Percentiles rank a stretch among this genome's conserved stretches.
Evolutionary conservation across 352 stramenopile species (phyloP).

Genomic region (Blastocystis sp.): DNA sequence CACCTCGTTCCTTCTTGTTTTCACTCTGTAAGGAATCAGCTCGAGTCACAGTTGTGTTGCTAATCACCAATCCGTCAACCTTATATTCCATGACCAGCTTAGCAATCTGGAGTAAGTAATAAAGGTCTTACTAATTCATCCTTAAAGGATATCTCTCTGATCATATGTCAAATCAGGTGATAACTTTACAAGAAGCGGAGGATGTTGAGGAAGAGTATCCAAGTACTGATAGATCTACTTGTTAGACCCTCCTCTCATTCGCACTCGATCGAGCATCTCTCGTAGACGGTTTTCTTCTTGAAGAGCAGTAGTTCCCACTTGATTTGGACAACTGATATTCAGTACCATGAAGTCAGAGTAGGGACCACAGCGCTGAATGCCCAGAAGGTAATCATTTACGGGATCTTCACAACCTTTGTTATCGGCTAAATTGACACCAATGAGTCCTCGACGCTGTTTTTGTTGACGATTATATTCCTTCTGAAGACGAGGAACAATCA

Average conservation of each 20-base stretch:
- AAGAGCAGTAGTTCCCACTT: slow-evolving; percentile 74
- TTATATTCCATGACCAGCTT: slow-evolving; percentile 80
- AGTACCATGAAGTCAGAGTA: slow-evolving; percentile 96
- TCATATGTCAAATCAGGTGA: slow-evolving; percentile 88
- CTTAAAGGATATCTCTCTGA: slow-evolving; percentile 78
- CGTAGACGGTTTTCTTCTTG: slow-evolving; percentile 70
- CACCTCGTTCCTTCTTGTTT: slow-evolving; percentile 82
- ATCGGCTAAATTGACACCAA: slow-evolving; percentile 82
- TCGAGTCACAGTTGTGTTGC: slow-evolving; percentile 90
- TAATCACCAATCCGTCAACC: slow-evolving; percentile 92
- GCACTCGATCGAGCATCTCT: slow-evolving; percentile 33
- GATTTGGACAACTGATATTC: slow-evolving; percentile 93
- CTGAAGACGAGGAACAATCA: slow-evolving; percentile 74
- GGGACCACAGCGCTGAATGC: slow-evolving; percentile 84
- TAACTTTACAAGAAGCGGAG: slow-evolving; percentile 93
- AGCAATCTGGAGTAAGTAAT: slow-evolving; percentile 79
- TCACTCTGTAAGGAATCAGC: slow-evolving; percentile 78
- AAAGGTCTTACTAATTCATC: background rate
- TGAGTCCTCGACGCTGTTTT: slow-evolving; percentile 75
- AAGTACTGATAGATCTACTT: slow-evolving; percentile 19
- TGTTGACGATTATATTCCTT: slow-evolving; percentile 41
- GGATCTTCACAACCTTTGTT: slow-evolving; percentile 75
- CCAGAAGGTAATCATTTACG: slow-evolving; percentile 69
- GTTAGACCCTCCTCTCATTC: background rate
- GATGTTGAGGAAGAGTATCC: slow-evolving; percentile 66